Percentiles rank a stretch among this genome's conserved stretches.
Conservation (phyloP, 352 stramenopile genomes). For the Phytopythium vexans region DNA sequence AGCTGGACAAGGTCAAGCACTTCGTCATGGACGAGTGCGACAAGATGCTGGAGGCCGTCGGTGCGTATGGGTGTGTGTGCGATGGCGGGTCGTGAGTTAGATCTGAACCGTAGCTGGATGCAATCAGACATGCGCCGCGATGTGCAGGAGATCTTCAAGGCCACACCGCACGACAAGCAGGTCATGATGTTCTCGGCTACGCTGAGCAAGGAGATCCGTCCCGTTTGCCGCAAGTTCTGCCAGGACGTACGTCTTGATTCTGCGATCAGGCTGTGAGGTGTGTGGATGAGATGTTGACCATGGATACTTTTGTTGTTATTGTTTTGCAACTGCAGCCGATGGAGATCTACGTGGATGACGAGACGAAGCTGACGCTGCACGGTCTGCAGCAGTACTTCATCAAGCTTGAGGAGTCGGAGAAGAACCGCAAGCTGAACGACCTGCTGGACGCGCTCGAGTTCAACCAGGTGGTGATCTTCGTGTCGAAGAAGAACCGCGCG, state of each 20-base stretch:
- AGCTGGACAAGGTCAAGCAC: constrained; percentile 99
- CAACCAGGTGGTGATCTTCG: constrained; percentile 99
- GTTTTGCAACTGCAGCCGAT: constrained; percentile 78
- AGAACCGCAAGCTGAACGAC: constrained; percentile 99
- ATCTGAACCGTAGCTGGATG: not conserved
- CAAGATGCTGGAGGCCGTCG: constrained; percentile 98
- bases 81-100: constrained; percentile 1
- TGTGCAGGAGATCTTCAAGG: constrained; percentile 99
- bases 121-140: constrained; percentile 96
- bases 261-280: not conserved
- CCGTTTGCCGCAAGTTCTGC: constrained; percentile 99
- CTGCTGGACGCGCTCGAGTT: constrained; percentile 99
- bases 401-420: constrained; percentile 98
- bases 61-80: constrained; percentile 26
- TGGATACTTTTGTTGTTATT: not conserved
- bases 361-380: constrained; percentile 99
- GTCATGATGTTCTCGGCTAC: constrained; percentile 99
- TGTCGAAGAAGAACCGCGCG: constrained; percentile 96
- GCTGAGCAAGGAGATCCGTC: constrained; percentile 98
- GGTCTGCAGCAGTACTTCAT: constrained; percentile 99
- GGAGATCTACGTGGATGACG: constrained; percentile 99
- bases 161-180: constrained; percentile 99
- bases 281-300: not conserved
- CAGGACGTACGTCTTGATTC: constrained; percentile 87
- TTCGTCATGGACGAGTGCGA: constrained; percentile 99